Evolutionary conservation across 495 filamentous ascomycete species (phyloP), one percentile per base, ranked within the genome.

Genomic region (Bacidia gigantensis): DNA sequence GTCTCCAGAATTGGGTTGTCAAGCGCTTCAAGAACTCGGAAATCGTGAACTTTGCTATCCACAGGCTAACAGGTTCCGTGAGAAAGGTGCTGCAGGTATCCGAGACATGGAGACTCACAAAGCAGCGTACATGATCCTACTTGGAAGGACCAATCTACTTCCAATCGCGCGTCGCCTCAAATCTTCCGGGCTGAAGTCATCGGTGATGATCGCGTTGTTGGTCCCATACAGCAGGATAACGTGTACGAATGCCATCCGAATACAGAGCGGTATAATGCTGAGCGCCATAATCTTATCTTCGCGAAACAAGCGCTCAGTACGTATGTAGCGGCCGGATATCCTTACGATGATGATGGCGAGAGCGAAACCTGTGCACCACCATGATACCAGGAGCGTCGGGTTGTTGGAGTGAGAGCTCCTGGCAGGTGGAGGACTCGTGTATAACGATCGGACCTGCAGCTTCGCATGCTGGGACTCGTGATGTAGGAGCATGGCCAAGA

Each of bases 301-400:
- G 22, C 70, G 65, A 51, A 95, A 96, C 29, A 96, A 73, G 56
- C 72, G 77, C 63, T 94, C 82, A 25, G 83, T 86, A 23, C 92
- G 75, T 7, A 88, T 69, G 62, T 87, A 90, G 38, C 92, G 82
- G 21, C 92, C 89, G 51, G 62, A 66, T 10, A 95, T 64, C 0
- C 92, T 78, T 26, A 87, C 71, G 17, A 87, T 53, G 54, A 98
- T 95, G 55, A 95, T 84, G 35, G 77, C 74, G 45, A 88, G 67
- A 26, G 87, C 85, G 62, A 93, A 92, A 5, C 69, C 70, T 7
- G 88, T 93, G 53, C 86, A 87, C 92, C 92, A 95, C 86, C 88
- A 96, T 62, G 84, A 89, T 60, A 92, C 87, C 49, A 96, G 72
- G 39, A 98, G 74, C 0, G 86, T 88, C 21, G 87, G 80, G 55